These are phyloP conservation scores for Tricholoma flavovirens DNA, from an alignment of 768 basidiomycete genomes.

Conservation along the genomic window DNA sequence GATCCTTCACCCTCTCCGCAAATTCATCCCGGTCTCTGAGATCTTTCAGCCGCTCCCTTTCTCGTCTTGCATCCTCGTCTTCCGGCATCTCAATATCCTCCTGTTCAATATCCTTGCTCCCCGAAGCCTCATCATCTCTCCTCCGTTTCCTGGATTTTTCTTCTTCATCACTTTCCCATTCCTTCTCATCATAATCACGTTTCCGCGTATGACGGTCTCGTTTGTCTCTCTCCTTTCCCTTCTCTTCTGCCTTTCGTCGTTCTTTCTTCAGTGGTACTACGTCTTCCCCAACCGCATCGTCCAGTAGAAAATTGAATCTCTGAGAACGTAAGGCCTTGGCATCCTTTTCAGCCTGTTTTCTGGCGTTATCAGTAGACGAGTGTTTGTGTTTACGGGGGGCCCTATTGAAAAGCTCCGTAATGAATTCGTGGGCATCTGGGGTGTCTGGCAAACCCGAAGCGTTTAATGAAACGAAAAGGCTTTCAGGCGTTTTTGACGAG, in stretches of 20 bases:
- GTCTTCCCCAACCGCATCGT: conserved; percentile 55
- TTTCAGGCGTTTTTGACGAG: conserved; percentile 74
- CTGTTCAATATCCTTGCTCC: conserved; percentile 31
- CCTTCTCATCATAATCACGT: conserved; percentile 71
- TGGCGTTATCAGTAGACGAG: conserved; percentile 34
- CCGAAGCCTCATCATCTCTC: conserved; percentile 41
- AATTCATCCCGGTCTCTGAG: conserved; percentile 88
- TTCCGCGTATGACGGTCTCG: conserved; percentile 68
- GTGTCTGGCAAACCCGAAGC: conserved; percentile 78
- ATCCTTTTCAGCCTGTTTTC: conserved; percentile 72
- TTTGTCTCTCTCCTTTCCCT: conserved; percentile 40
- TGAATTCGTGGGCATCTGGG: conserved; percentile 74
- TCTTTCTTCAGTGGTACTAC: conserved; percentile 38
- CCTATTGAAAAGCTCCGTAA: conserved; percentile 66
- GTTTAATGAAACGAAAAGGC: conserved; percentile 70
- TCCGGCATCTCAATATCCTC: conserved; percentile 47
- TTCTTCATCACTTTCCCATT: conserved; percentile 92
- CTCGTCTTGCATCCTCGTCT: conserved; percentile 65
- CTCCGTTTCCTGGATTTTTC: conserved; percentile 65
- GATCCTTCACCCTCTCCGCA: conserved; percentile 76
- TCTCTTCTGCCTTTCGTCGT: conserved; percentile 43
- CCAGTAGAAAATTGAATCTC: conserved; percentile 78
- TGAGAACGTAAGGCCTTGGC: conserved; percentile 62
- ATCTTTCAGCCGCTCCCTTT: conserved; percentile 74
- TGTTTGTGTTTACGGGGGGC: conserved; percentile 76